phyloP scores from a whole-genome alignment of 2,329 filamentous ascomycete genomes.

The Aspergillus chevalieri region DNA sequence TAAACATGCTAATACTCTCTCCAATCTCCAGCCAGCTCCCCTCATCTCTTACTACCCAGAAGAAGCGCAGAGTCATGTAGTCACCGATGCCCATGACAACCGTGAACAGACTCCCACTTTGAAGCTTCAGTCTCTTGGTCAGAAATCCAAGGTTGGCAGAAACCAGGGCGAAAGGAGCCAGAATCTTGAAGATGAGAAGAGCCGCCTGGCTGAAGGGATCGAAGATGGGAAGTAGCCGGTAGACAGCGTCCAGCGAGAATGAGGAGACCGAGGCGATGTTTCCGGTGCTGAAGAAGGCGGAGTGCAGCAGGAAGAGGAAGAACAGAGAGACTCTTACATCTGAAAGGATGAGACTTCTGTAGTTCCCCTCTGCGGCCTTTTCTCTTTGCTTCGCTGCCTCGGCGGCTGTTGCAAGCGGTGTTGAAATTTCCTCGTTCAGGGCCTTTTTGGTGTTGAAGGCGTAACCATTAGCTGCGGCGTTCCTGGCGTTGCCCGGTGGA shows the following conservation, averaged over 20 bases:
- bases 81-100: slow-evolving; percentile 87
- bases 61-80: slow-evolving; percentile 89
- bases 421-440: too few species aligned
- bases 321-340: slow-evolving; percentile 86
- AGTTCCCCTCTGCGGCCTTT: too few species aligned
- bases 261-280: slow-evolving; percentile 92
- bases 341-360: slow-evolving; percentile 67
- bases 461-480: too few species aligned
- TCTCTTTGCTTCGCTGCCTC: too few species aligned
- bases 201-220: slow-evolving; percentile 88
- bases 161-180: slow-evolving; percentile 88
- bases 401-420: too few species aligned
- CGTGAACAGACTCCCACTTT: slow-evolving; percentile 88
- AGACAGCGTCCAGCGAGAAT: slow-evolving; percentile 87
- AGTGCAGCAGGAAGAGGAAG: slow-evolving; percentile 91
- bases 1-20: slow-evolving; percentile 91
- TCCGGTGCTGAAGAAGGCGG: slow-evolving; percentile 92
- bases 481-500: too few species aligned
- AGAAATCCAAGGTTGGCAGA: slow-evolving; percentile 88
- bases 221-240: slow-evolving; percentile 81
- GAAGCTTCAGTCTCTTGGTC: slow-evolving; percentile 74
- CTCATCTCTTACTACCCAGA: slow-evolving; percentile 95
- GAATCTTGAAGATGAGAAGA: slow-evolving; percentile 77
- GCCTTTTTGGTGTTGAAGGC: too few species aligned
- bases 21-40: slow-evolving; percentile 97